phyloP scores from a whole-genome alignment of 371 early-diverging fungal species.

The Mucor plumbeus region DNA sequence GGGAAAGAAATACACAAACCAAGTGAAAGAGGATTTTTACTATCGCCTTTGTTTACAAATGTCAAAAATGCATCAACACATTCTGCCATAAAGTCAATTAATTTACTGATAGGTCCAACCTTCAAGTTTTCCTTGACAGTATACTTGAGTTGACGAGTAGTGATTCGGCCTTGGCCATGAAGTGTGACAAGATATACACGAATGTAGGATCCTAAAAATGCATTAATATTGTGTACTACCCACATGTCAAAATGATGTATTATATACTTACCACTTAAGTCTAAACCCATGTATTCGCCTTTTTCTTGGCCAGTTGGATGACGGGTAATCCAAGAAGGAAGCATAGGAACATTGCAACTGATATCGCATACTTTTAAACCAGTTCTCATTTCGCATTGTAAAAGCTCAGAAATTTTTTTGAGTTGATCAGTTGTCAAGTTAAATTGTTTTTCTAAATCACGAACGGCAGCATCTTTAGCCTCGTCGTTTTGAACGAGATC shows the following conservation, averaged over 20 bases:
- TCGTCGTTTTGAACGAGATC: slow-evolving; percentile 16
- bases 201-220: slow-evolving; percentile 67
- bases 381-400: slow-evolving; percentile 69
- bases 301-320: slow-evolving; percentile 84
- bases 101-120: slow-evolving; percentile 43
- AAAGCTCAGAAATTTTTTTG: slow-evolving; percentile 19
- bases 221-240: background rate
- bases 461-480: slow-evolving; percentile 17
- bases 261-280: slow-evolving; percentile 78
- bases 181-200: slow-evolving; percentile 85
- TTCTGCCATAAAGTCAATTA: slow-evolving; percentile 87
- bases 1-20: slow-evolving; percentile 96
- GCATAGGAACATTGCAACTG: slow-evolving; percentile 68
- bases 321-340: slow-evolving; percentile 49
- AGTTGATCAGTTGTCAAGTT: slow-evolving; percentile 26
- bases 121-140: slow-evolving; percentile 79
- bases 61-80: slow-evolving; percentile 77
- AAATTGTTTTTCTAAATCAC: slow-evolving; percentile 18
- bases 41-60: slow-evolving; percentile 49
- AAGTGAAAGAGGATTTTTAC: slow-evolving; percentile 42
- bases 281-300: slow-evolving; percentile 88
- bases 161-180: slow-evolving; percentile 70
- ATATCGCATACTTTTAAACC: slow-evolving; percentile 63
- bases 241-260: background rate
- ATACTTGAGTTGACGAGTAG: slow-evolving; percentile 78